phyloP scores from a whole-genome alignment of 768 basidiomycete species.

The Exsudoporus frostii region DNA sequence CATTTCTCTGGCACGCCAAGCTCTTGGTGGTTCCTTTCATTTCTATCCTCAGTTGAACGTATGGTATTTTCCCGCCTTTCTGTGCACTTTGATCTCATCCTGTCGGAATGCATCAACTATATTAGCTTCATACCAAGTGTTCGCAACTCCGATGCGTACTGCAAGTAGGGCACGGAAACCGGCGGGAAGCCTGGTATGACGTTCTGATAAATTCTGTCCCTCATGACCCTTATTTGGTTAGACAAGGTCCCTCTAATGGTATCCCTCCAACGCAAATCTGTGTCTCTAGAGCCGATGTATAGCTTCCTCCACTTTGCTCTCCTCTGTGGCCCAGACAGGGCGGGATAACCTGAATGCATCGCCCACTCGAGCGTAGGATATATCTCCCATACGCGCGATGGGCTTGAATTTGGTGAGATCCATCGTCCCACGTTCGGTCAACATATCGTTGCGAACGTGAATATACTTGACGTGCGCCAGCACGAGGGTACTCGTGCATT shows the following conservation, averaged over 20 bases:
- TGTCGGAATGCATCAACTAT: too few relatives aligned
- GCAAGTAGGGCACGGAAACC: too few relatives aligned
- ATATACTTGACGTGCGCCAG: conserved; percentile 41
- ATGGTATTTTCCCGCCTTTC: too few relatives aligned
- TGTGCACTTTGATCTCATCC: too few relatives aligned
- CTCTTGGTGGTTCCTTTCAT: too few relatives aligned
- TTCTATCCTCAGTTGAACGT: too few relatives aligned
- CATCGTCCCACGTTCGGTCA: conserved; percentile 35
- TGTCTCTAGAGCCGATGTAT: background rate
- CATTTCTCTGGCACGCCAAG: too few relatives aligned
- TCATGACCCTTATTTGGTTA: background rate
- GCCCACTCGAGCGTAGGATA: conserved; percentile 33
- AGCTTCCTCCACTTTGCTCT: conserved; percentile 6
- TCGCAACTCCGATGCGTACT: too few relatives aligned
- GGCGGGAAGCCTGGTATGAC: background rate
- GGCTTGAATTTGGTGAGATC: conserved; percentile 37
- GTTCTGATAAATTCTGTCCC: background rate
- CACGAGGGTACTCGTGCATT: conserved; percentile 32
- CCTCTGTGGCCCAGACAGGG: conserved; percentile 20
- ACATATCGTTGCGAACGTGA: conserved; percentile 42
- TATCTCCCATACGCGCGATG: conserved; percentile 38
- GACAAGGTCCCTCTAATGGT: background rate
- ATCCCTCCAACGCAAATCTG: background rate
- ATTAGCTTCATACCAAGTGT: too few relatives aligned
- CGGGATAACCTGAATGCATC: conserved; percentile 28